Evolutionary conservation across 805 yeast species (phyloP), one percentile per base, ranked within the genome.

Genomic region (Priceomyces melissophilus): DNA sequence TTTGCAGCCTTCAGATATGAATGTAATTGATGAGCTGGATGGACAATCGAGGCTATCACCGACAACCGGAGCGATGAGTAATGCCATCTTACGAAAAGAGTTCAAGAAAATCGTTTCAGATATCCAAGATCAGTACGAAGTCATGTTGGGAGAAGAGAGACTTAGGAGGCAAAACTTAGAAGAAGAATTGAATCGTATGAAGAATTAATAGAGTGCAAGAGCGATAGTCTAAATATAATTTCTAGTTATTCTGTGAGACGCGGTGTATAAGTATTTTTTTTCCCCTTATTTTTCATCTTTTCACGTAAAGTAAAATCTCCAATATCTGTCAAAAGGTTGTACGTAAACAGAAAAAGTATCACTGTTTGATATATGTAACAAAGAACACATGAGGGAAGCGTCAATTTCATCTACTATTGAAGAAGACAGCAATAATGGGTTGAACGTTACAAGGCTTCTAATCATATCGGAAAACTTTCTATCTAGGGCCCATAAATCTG

Each of bases 41-140:
- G 35, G 38, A 10, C 42, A 36, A 13, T 47, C 47, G 48, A 40
- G 32, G 9, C 12, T 41, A 3, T 45, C 52, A 13, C 38, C 51
- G 1, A 37, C 51, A 4, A 35, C 40, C 7, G 41, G 38, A 27
- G 65, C 74, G 17, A 61, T 53, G 50, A 67, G 73, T 47, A 76
- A 76, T 30, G 75, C 81, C 0, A 79, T 83, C 2, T 63, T 84
- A 59, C 67, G 87, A 42, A 71, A 76, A 46, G 89, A 84, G 58
- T 84, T 84, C 63, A 83, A 78, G 58, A 81, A 78, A 50, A 63
- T 83, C 37, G 79, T 84, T 3, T 63, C 71, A 15, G 81, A 79
- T 30, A 76, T 83, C 42, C 86, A 81, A 46, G 76, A 72, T 35
- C 78, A 71, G 42, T 79, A 81, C 51, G 87, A 82, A 48, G 53